Base-by-base conservation (phyloP, 2,329 filamentous ascomycete species). In the Chaetomium sp. region DNA sequence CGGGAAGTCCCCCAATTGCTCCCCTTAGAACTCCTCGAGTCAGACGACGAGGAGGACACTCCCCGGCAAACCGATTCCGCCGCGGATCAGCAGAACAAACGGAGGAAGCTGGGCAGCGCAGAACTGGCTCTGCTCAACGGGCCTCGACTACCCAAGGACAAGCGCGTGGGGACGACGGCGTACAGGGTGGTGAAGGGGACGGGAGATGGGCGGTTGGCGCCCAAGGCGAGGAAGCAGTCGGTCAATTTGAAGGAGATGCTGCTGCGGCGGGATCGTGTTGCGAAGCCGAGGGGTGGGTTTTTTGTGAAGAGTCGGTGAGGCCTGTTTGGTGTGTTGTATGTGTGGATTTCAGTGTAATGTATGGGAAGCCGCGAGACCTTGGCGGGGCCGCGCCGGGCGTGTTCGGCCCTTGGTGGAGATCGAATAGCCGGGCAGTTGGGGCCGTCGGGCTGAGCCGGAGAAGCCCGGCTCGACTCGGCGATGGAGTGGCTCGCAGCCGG, bases 21-120 rank as follows among this genome's bases (percentile, higher is more conserved):
- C 1, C 80, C 81, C 0, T 74, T 72, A 36, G 79, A 81, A 60
- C 75, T 81, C 57, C 72, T 84, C 35, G 78, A 81, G 59, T 80
- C 79, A 1, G 76, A 77, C 45, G 72, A 71, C 44, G 76, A 79
- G 49, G 71, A 67, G 33, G 62, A 64, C 5, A 64, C 62, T 4
- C 61, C 60, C 35, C 60, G 61, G n/a, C 61, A 59, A 19, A 57
- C 59, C 36, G 62, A 61, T 33, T 55, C 61, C 12, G 55, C 49
- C 41, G 59, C 61, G 33, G 51, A 64, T 62, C 60, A 65, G 36
- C 64, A 65, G 51, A 62, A 71, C 36, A 77, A 74, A 67, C 74
- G 71, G 63, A 73, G 76, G 57, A 78, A 70, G 59, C 70, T 80
- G 49, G 68, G 72, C 35, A 68, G 66, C 6, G 68, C 73, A 3